Conservation (phyloP, 169 alveolate species). For the Plasmodium malariae region DNA sequence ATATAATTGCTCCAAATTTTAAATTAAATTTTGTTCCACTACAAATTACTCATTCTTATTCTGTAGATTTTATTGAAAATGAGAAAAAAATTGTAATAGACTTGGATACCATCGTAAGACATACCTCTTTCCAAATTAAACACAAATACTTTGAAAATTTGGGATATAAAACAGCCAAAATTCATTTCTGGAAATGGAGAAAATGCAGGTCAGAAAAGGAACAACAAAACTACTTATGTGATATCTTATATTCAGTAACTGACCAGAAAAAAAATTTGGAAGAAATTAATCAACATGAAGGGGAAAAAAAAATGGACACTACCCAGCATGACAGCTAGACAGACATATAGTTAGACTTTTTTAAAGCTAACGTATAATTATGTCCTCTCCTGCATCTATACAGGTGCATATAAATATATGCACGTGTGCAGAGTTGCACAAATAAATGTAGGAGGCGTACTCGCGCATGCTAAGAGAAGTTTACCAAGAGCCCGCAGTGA, state of each 20-base stretch:
- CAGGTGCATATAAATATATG: no score
- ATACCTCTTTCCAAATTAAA: slow-evolving; percentile 75
- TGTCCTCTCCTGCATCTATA: no score
- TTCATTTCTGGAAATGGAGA: slow-evolving; percentile 78
- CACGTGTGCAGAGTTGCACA: no score
- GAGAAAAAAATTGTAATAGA: slow-evolving; percentile 68
- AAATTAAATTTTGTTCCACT: slow-evolving; percentile 64
- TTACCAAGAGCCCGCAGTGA: no score
- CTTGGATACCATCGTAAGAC: slow-evolving; percentile 74
- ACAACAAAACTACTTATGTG: slow-evolving; percentile 73
- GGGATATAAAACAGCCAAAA: slow-evolving; percentile 69
- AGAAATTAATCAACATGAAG: slow-evolving; percentile 5
- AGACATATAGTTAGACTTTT: no score
- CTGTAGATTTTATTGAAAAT: slow-evolving; percentile 71
- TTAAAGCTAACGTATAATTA: no score
- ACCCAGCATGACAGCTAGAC: no score
- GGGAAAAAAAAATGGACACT: slow-evolving; percentile 18
- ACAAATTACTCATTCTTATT: slow-evolving; percentile 58
- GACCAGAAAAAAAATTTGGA: slow-evolving; percentile 26
- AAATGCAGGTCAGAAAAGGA: slow-evolving; percentile 75
- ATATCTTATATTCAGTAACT: slow-evolving; percentile 71
- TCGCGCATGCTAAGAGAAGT: no score
- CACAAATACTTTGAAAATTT: slow-evolving; percentile 65
- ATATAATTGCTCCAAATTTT: slow-evolving; percentile 70
- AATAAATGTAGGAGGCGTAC: no score